phyloP scores from a whole-genome alignment of 2,329 filamentous ascomycete genomes.

The Diplodia sapinea region DNA sequence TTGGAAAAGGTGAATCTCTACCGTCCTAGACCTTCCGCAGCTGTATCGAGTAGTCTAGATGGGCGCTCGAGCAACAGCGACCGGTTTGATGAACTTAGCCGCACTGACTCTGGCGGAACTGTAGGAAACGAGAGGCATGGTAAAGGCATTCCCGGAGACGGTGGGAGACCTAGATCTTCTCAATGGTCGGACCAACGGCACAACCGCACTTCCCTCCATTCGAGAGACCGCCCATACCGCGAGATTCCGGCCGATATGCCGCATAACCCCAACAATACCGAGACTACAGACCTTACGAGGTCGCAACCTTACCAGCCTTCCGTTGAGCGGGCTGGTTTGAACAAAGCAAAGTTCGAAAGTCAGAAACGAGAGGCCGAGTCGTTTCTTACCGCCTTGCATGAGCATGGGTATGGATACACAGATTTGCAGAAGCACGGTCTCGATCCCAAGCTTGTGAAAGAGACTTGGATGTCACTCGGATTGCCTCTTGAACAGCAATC shows the following conservation, averaged over 20 bases:
- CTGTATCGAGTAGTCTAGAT: not conserved
- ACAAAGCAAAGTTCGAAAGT: conserved; percentile 4
- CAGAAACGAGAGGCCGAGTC: conserved; percentile 41
- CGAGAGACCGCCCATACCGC: not conserved
- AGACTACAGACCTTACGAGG: not conserved
- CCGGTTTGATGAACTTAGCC: conserved; percentile 16
- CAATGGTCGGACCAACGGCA: not conserved
- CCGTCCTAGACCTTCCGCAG: conserved; percentile 12
- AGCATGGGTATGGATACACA: conserved; percentile 68
- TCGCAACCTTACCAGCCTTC: not conserved
- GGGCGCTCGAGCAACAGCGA: conserved; percentile 1
- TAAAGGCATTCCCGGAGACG: not conserved
- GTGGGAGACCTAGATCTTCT: conserved; percentile 7
- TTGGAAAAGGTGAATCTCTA: conserved; percentile 25
- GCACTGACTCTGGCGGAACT: conserved; percentile 15
- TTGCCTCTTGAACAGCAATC: conserved; percentile 1
- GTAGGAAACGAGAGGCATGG: conserved; percentile 14
- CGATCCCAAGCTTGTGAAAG: conserved; percentile 54
- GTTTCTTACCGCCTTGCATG: conserved; percentile 56
- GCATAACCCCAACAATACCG: not conserved
- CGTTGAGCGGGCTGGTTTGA: not conserved
- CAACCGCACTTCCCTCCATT: conserved; percentile 3
- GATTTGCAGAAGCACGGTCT: conserved; percentile 77
- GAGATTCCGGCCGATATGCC: not conserved
- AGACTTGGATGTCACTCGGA: conserved; percentile 28